phyloP scores from a whole-genome alignment of 2,329 filamentous ascomycete species.

The Ophiostoma sp. region DNA sequence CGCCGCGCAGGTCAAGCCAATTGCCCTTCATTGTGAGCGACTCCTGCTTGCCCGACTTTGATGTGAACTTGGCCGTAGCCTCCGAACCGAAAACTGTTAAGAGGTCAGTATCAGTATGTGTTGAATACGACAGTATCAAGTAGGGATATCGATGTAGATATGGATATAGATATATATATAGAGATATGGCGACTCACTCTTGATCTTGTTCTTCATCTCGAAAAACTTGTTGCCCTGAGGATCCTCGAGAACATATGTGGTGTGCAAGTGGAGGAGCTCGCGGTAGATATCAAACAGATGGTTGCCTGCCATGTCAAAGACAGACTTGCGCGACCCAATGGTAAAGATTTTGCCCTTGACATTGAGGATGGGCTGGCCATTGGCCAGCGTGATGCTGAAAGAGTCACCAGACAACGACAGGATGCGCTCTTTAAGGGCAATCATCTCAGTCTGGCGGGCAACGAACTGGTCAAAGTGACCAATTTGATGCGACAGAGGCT shows the following conservation, averaged over 20 bases:
- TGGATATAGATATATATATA: not conserved
- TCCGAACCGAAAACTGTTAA: slow-evolving; percentile 50
- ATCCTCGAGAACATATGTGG: slow-evolving; percentile 48
- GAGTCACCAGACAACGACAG: slow-evolving; percentile 58
- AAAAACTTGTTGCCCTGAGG: slow-evolving; percentile 44
- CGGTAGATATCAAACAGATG: slow-evolving; percentile 56
- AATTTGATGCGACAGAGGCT: slow-evolving; percentile 22
- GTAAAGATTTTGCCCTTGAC: slow-evolving; percentile 52
- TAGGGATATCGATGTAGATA: not conserved
- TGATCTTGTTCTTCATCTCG: slow-evolving; percentile 52
- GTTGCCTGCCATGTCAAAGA: slow-evolving; percentile 48
- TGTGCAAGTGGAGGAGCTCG: slow-evolving; percentile 47
- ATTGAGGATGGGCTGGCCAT: slow-evolving; percentile 50
- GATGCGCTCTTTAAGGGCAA: slow-evolving; percentile 58
- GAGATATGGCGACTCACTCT: slow-evolving; percentile 37
- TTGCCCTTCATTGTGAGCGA: slow-evolving; percentile 56
- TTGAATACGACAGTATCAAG: not conserved
- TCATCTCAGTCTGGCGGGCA: slow-evolving; percentile 37
- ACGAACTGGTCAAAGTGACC: slow-evolving; percentile 25
- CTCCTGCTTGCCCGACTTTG: slow-evolving; percentile 41
- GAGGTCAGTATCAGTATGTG: not conserved
- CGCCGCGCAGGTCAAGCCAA: slow-evolving; percentile 53
- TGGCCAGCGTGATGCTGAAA: slow-evolving; percentile 56
- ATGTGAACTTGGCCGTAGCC: slow-evolving; percentile 54
- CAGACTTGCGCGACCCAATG: slow-evolving; percentile 50